Evolutionary conservation across 345 rosid genomes (phyloP), one percentile per base, ranked within the genome.

Genomic region (Kernera saxatilis): DNA sequence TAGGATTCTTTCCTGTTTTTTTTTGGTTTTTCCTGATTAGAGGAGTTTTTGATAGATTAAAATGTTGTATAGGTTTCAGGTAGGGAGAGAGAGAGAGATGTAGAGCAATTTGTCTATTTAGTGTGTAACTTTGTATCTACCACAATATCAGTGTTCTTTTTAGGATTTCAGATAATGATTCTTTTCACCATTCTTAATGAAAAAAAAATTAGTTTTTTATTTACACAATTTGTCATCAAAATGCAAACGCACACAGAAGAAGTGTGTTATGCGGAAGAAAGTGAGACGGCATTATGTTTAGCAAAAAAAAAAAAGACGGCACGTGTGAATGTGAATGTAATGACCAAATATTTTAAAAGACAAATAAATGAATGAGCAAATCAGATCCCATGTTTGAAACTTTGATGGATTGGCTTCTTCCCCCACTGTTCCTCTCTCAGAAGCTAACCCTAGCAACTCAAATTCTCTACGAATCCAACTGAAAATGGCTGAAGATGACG

Each of bases 61-160:
- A 67, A 32, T 74, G 78, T 68, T 75, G 78, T 75, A 75, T 75
- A 75, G 78, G 74, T 68, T 43, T 59, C 61, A 74, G 69, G 30
- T 43, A 66, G 62, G 32, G 21, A 37, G 33, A 43, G 35, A 62
- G 12, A 46, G 52, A 51, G 46, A 49, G 45, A 32, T 56, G 71
- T 66, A 58, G 73, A 59, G 17, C 73, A 49, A 11, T 49, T 66
- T 67, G 51, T 74, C 30, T 15, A 18, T 60, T 61, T 75, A 69
- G 78, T 68, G 74, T 75, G 74, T 75, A 75, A 53, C 72, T 58
- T 67, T 74, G 73, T 67, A 67, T 27, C 46, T 58, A 32, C 60
- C 39, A 13, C 40, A 58, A 49, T 33, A 32, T 39, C 14, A 67
- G 10, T 59, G 69, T 74, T 59, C 72, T n/a, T 49, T 37, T 27